A percentile compares a stretch with the other conserved stretches of the same genome.
phyloP scores from a whole-genome alignment of 179 eudicot species.

The Vitellaria paradoxa region DNA sequence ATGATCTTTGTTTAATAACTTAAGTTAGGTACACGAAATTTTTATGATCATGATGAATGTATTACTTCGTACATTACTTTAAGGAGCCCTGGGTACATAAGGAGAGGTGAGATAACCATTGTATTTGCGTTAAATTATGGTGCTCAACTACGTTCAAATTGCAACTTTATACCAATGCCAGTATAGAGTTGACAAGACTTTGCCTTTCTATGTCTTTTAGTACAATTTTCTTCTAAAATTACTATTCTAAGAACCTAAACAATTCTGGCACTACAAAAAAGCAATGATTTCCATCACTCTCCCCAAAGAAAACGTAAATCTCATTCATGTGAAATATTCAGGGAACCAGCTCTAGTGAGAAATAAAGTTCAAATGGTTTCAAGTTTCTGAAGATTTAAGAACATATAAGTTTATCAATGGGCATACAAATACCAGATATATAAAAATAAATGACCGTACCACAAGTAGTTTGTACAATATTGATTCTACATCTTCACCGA shows the following conservation, averaged over 20 bases:
- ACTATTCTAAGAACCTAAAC: not conserved
- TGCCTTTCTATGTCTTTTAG: not conserved
- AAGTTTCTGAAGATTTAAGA: not conserved
- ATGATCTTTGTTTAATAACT: not conserved
- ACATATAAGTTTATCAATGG: not conserved
- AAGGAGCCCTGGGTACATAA: not conserved
- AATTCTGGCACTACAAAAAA: not conserved
- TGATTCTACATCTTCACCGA: conserved; percentile 34
- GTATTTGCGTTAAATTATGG: too few relatives aligned
- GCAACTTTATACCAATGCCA: too few relatives aligned
- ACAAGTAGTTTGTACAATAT: conserved; percentile 27
- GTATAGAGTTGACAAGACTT: not conserved
- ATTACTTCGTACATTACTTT: not conserved
- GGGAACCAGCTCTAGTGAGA: not conserved
- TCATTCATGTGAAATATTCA: not conserved
- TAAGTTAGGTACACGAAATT: not conserved
- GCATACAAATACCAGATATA: not conserved
- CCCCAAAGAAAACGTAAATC: not conserved
- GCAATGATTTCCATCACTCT: not conserved
- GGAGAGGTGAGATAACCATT: not conserved
- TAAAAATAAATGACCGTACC: conserved; percentile 16
- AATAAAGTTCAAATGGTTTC: not conserved
- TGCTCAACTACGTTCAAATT: too few relatives aligned
- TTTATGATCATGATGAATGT: not conserved
- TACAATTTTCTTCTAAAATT: not conserved